Percentiles rank a stretch among this genome's conserved stretches.
These are phyloP conservation scores for Isoetes taiwanensis DNA, from an alignment of 75 land plant genomes.

Conservation along the genomic window DNA sequence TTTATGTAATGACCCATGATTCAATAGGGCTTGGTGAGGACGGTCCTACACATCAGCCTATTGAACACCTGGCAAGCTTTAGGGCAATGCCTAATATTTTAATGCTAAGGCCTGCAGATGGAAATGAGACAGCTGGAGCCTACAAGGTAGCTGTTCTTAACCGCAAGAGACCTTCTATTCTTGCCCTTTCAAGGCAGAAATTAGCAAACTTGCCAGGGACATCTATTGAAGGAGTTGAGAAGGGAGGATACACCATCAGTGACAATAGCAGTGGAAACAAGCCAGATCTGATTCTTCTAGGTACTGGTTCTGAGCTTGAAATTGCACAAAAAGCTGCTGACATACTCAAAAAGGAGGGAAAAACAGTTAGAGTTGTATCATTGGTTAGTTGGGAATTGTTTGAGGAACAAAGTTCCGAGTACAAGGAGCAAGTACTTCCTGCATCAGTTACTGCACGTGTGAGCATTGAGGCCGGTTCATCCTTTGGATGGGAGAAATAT, in stretches of 20 bases:
- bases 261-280: constrained; percentile 46
- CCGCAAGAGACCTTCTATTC: constrained; percentile 43
- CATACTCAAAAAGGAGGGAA: constrained; percentile 52
- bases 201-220: constrained; percentile 63
- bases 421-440: constrained; percentile 69
- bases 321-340: constrained; percentile 50
- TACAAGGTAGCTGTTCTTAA: constrained; percentile 46
- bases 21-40: constrained; percentile 91
- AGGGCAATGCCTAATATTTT: constrained; percentile 75
- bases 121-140: constrained; percentile 73
- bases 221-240: constrained; percentile 51
- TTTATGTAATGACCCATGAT: constrained; percentile 87
- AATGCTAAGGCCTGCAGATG: constrained; percentile 72
- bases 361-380: constrained; percentile 58
- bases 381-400: constrained; percentile 66
- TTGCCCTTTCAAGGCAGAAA: constrained; percentile 78
- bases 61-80: constrained; percentile 74
- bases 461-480: constrained; percentile 62
- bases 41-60: constrained; percentile 85
- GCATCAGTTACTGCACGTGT: constrained; percentile 37
- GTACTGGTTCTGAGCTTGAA: constrained; percentile 82
- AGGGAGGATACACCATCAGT: constrained; percentile 55
- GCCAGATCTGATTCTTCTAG: constrained; percentile 66
- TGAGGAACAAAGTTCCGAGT: constrained; percentile 47
- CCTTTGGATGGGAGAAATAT: constrained; percentile 64